Base-by-base conservation (phyloP, 2,329 filamentous ascomycete genomes). In the Aspergillus proliferans region DNA sequence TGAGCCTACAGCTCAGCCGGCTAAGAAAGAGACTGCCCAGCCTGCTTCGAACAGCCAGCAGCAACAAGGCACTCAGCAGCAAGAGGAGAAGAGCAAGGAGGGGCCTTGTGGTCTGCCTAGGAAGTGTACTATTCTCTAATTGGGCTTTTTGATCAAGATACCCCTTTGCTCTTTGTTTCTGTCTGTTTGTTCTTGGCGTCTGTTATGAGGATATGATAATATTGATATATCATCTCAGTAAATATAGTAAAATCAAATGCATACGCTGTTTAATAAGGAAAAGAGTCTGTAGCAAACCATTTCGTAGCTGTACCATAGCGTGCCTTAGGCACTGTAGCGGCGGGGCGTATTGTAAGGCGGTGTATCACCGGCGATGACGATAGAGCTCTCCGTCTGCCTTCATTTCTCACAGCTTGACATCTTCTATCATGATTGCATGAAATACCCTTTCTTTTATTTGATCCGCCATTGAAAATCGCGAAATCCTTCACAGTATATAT, bases 101-200 rank as follows among this genome's bases (percentile, higher is more conserved):
- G 69, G 87, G 0, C 86, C 86, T 42, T 94, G 88, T 65, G 87
- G 88, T 19, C 72, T 93, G 59, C 88, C 88, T 28, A 72, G 75
- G 46, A 91, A 91, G 64, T 93, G 88, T 69, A 71, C 73, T 43
- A 81, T 93, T 58, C 72, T 83, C 63, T 88, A 71, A 73, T 57
- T 47, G 45, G 47, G 33, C 44, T 30, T 34, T 30, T 51, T 30
- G 46, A 48, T 40, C 10, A 15, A 18, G 40, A 43, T 50, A 44
- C 49, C 51, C 45, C 45, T 43, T 47, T 54, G 15, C 33, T 14
- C 18, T 39, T 46, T 48, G 53, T 51, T 49, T 55, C 39, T 52
- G 28, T 40, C 47, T 49, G 33, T 43, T 26, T 47, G 22, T 51
- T 55, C 43, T 52, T 30, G 26, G 26, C 26, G 10, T 30, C 9